Base-by-base conservation (phyloP, 345 rosid species). In the Angophora floribunda region DNA sequence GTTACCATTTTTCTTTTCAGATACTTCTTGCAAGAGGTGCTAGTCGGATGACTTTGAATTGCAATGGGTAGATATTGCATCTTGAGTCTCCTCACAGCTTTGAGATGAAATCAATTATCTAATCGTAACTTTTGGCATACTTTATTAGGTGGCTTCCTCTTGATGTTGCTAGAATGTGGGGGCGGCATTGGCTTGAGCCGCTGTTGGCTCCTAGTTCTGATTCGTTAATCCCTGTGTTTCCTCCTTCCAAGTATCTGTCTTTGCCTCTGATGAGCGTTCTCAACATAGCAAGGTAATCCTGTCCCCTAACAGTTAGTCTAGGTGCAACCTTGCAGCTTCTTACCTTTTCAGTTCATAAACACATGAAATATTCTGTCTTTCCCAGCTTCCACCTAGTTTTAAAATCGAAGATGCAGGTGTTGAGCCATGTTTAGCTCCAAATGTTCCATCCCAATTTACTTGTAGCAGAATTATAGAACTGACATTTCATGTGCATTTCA, bases 81-180 rank as follows among this genome's bases (percentile, higher is more conserved):
- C 85, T 5, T 86, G 26, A 89, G 86, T 55, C 53, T 75, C 57
- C 55, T 22, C 13, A 22, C 53, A 36, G 82, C 55, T 57, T 57
- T 30, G 75, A 88, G 70, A 45, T 44, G 70, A 41, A 41, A 11
- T 22, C 15, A 16, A 32, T 19, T 19, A n/a, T 57, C 19, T 85
- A 63, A 28, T 16, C 61, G 4, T 21, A 26, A 63, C 85, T 87
- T 30, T 55, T 86, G 30, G 10, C 36, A 30, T 82, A n/a, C 78
- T 70, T 55, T 49, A 88, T 89, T 91, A 98, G 99, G 93, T 97
- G 99, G 99, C 91, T 96, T 91, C 98, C 99, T 57, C 94, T 95
- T 93, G 99, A 98, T 92, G 97, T 97, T 92, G 99, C 99, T 52
- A 94, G 95, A 89, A 98, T 97, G 97, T 98, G 99, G 99, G 98